Base-by-base conservation (phyloP, 108 stramenopile species). In the Cyclostephanos invisitatus region DNA sequence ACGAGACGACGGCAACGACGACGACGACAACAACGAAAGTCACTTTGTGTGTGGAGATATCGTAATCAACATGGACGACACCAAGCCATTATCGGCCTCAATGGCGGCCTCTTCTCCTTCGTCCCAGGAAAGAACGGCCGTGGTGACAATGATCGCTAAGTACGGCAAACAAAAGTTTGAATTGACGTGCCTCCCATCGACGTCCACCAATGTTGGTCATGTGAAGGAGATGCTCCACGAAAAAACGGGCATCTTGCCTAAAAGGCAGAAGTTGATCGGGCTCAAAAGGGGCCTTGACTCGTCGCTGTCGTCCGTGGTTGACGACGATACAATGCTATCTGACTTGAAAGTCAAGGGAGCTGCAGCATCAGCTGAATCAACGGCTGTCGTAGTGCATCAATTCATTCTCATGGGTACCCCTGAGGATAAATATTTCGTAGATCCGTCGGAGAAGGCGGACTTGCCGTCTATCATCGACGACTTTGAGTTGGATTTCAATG, bases 391-490 rank as follows among this genome's bases (percentile, higher is more conserved):
- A 58, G 35, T 78, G 5, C 85, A 87, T 70, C 74, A 90, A 50
- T 98, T 96, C 72, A 95, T 96, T 61, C 87, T 98, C 47, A 95
- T 98, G 92, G 97, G 97, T n/a, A 97, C 97, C 7, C 91, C 91
- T 1, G 97, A 98, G 72, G 91, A 86, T 54, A 50, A 93, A 17
- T 94, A 96, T 32, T 96, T 97, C 79, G 91, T 97, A 9, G 97
- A 97, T 74, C 97, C 97, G 1, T 42, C 40, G 5, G 86, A 91
- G 9, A 79, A 80, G 35, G 85, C 84, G 28, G 91, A 91, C 67
- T 65, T 96, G 44, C 95, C 95, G 0, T 93, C 91, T 70, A 90
- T 96, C 35, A 66, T 96, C 51, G 93, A 96, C 64, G 96, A 96
- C 62, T 94, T 96, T 82, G 93, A 93, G 73, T 83, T 94, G 24